Evolutionary conservation across 306 rosid species (phyloP).

Genomic region (Lathyrus aphaca): DNA sequence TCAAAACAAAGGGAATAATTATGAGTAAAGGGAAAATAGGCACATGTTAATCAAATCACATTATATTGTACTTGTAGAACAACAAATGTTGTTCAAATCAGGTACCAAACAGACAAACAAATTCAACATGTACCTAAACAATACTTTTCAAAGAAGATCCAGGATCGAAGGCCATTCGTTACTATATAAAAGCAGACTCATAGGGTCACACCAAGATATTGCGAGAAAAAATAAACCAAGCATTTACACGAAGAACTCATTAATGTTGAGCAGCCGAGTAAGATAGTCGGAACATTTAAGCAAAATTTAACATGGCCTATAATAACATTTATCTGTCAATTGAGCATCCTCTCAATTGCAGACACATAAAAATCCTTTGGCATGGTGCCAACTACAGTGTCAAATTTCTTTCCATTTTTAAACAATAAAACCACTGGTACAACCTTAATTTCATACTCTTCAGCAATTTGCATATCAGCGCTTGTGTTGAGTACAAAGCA

Average conservation of each 20-base stretch:
- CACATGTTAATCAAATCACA: not conserved
- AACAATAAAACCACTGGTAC: slow-evolving; percentile 91
- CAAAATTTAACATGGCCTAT: slow-evolving; percentile 28
- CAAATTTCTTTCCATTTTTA: slow-evolving; percentile 79
- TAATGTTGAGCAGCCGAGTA: slow-evolving; percentile 10
- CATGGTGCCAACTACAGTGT: slow-evolving; percentile 85
- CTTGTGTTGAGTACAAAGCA: slow-evolving; percentile 82
- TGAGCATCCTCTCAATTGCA: slow-evolving; percentile 81
- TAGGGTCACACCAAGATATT: too few relatives aligned
- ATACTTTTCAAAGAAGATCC: slow-evolving; percentile 1
- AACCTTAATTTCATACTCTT: slow-evolving; percentile 80
- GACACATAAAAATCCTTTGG: slow-evolving; percentile 89
- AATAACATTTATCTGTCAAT: slow-evolving; percentile 36
- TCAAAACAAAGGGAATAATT: not conserved
- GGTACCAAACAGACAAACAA: slow-evolving; percentile 6
- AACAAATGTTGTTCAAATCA: slow-evolving; percentile 24
- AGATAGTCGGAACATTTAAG: slow-evolving; percentile 32
- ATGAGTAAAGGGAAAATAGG: not conserved
- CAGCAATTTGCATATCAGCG: too few relatives aligned
- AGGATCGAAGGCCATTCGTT: slow-evolving; percentile 12
- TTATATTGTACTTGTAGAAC: not conserved
- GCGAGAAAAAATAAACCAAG: slow-evolving; percentile 14
- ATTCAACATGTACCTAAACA: slow-evolving; percentile 12
- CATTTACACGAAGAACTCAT: slow-evolving; percentile 47
- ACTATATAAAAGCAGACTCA: too few relatives aligned